phyloP scores from a whole-genome alignment of 2,329 filamentous ascomycete genomes.

The Colletotrichum tanaceti region DNA sequence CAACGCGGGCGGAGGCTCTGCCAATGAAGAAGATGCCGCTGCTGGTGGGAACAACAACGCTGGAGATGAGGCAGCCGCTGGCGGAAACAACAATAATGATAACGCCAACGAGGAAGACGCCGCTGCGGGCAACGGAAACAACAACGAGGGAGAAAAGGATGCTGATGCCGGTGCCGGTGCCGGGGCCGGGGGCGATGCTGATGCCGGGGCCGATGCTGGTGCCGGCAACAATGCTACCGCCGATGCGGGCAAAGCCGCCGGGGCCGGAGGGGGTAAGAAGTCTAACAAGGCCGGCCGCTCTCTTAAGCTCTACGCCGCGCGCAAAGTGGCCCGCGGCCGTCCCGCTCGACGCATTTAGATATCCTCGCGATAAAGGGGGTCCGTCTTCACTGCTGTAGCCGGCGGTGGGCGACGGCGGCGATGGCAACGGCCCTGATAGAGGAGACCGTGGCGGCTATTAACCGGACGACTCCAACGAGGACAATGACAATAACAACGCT shows the following conservation, averaged over 20 bases:
- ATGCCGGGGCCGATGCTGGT: not conserved
- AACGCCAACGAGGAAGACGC: not conserved
- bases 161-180: not conserved
- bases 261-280: not conserved
- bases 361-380: no score
- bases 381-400: not conserved
- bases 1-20: no score
- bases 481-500: not conserved
- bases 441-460: not conserved
- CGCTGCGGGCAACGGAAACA: not conserved
- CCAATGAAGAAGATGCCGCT: constrained; percentile 1
- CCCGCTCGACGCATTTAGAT: constrained; percentile 7
- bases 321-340: constrained; percentile 3
- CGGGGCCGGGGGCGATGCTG: no score
- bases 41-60: not conserved
- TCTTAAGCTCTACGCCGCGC: constrained; percentile 2
- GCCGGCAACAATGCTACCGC: not conserved
- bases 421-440: not conserved
- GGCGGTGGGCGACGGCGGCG: not conserved
- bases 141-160: no score
- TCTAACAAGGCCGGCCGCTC: constrained; percentile 20
- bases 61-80: not conserved
- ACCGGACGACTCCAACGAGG: not conserved
- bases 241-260: not conserved
- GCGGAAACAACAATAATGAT: constrained; percentile 16